phyloP scores from a whole-genome alignment of 1,284 basidiomycete genomes.

The Wallemia hederae region DNA sequence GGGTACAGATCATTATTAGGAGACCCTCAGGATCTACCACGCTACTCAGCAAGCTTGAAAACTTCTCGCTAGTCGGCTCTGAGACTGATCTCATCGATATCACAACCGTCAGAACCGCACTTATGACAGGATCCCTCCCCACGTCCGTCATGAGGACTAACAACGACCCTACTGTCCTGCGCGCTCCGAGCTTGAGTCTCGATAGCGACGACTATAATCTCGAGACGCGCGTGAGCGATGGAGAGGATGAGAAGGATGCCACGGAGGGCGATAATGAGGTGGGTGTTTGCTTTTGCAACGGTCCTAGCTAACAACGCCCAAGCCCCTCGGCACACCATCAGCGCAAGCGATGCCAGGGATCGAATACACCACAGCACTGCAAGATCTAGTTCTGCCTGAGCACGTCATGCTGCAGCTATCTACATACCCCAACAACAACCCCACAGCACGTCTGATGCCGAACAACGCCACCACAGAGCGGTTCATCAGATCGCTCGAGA shows the following conservation, averaged over 20 bases:
- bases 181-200: background rate
- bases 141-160: slow-evolving; percentile 9
- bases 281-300: no score
- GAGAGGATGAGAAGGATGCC: background rate
- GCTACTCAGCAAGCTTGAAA: slow-evolving; percentile 69
- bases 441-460: slow-evolving; percentile 18
- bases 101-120: slow-evolving; percentile 4
- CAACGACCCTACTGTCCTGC: slow-evolving; percentile 4
- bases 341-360: background rate
- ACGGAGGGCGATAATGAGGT: background rate
- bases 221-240: background rate
- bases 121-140: slow-evolving; percentile 30
- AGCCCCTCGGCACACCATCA: no score
- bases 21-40: slow-evolving; percentile 63
- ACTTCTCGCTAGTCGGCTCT: slow-evolving; percentile 49
- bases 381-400: background rate
- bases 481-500: slow-evolving; percentile 41
- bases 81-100: slow-evolving; percentile 27
- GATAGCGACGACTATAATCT: background rate
- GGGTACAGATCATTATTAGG: slow-evolving; percentile 64
- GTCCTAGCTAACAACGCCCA: no score
- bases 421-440: slow-evolving; percentile 31
- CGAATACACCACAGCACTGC: background rate
- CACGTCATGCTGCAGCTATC: slow-evolving; percentile 70
- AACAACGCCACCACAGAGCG: slow-evolving; percentile 27